Evolutionary conservation across 257 asterid genomes (phyloP), one percentile per base, ranked within the genome.

Genomic region (Eustoma russellianum): DNA sequence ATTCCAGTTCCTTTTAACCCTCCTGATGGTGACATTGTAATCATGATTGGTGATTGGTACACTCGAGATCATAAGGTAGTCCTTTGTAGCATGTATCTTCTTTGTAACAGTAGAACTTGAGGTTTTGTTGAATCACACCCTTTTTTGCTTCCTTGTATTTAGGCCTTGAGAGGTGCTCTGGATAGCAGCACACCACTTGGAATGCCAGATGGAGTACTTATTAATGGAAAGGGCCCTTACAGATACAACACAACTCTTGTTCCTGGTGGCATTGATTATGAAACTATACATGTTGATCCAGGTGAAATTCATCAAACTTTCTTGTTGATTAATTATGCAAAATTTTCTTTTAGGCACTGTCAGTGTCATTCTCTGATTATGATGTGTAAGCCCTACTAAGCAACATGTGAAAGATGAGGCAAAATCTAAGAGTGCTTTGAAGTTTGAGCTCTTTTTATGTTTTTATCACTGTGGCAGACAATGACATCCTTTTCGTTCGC

Each of bases 221-320:
- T 92, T 34, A 92, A 92, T 57, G 99, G 99, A 56, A 92, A 88
- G 71, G 99, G 99, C 44, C 99, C 99, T 0, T 92, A 67, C 66
- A 76, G 83, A 79, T 92, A 85, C 79, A 92, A 92, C 57, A 53
- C 59, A 3, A 64, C 99, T 6, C 78, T 79, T 53, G 94, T 92
- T 66, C 93, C 94, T 33, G 97, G 72, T 73, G 97, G 95, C 62
- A 88, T 92, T 30, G 75, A 73, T 55, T 61, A 81, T 3, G 97
- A 83, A 68, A 88, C 94, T 5, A 74, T 88, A 13, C 71, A 81
- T 70, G 99, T 92, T 57, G 78, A 88, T 59, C 97, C 94, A 70
- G 98, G 98, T 92, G 53, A 59, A 48, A 5, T 52, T 63, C 40
- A 1, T 24, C 30, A 38, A 4, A 38, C 11, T 7, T 7, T 38